These are phyloP conservation scores for Tolypocladium album DNA, from an alignment of 2,329 filamentous ascomycete genomes.

Conservation along the genomic window DNA sequence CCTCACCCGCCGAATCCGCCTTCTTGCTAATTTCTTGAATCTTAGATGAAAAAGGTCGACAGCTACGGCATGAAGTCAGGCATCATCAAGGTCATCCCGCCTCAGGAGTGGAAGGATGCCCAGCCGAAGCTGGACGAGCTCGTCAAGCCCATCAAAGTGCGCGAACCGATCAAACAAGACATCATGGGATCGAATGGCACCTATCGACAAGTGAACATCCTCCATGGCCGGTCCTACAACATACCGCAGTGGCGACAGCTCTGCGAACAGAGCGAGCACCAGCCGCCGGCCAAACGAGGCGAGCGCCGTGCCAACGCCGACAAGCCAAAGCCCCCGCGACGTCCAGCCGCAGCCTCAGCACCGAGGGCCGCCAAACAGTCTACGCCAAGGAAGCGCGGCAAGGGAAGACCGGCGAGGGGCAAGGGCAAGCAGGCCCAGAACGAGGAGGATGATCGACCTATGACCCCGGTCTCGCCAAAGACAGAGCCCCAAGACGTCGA, in stretches of 20 bases:
- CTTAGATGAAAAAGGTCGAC: slow-evolving; percentile 70
- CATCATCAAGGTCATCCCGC: slow-evolving; percentile 92
- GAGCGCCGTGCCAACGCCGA: slow-evolving; percentile 59
- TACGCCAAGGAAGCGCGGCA: slow-evolving; percentile 26
- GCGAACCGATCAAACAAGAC: slow-evolving; percentile 96
- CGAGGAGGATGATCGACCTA: slow-evolving; percentile 40
- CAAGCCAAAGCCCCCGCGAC: slow-evolving; percentile 33
- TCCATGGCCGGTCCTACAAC: slow-evolving; percentile 93
- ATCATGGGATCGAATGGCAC: slow-evolving; percentile 93
- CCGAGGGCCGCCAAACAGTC: slow-evolving; percentile 19
- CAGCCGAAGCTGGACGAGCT: slow-evolving; percentile 72
- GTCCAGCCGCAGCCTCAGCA: slow-evolving; percentile 18
- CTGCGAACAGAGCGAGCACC: slow-evolving; percentile 90
- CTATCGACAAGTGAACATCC: slow-evolving; percentile 93
- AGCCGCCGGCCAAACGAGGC: slow-evolving; percentile 83
- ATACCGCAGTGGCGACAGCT: slow-evolving; percentile 90
- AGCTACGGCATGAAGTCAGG: slow-evolving; percentile 95
- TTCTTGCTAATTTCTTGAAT: slow-evolving; percentile 9
- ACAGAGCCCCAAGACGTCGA: slow-evolving; percentile 20
- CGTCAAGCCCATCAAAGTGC: slow-evolving; percentile 84
- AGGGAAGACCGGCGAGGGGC: slow-evolving; percentile 26
- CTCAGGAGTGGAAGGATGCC: slow-evolving; percentile 80
- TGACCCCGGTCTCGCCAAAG: slow-evolving; percentile 48
- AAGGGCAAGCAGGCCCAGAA: slow-evolving; percentile 26
- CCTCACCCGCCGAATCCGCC: not conserved